Percentiles rank a stretch among this genome's conserved stretches.
phyloP scores from a whole-genome alignment of 1,284 basidiomycete genomes.

The Rhodotorula sp. region DNA sequence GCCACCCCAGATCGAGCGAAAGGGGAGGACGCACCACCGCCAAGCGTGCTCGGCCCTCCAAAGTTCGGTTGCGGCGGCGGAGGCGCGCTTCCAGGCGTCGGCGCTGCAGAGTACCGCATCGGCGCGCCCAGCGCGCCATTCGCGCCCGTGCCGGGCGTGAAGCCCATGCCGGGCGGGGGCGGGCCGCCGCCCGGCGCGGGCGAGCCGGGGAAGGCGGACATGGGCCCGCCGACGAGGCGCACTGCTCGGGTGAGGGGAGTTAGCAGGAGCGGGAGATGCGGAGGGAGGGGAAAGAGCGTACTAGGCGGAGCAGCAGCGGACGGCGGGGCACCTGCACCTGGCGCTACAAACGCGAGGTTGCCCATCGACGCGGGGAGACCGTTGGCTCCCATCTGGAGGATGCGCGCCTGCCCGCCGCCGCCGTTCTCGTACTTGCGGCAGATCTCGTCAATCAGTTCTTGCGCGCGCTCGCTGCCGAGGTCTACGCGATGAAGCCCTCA shows the following conservation, averaged over 20 bases:
- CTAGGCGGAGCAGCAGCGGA: slow-evolving; percentile 1
- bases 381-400: slow-evolving; percentile 27
- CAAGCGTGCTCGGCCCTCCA: slow-evolving; percentile 49
- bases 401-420: slow-evolving; percentile 35
- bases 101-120: slow-evolving; percentile 8
- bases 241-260: neutral
- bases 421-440: slow-evolving; percentile 75
- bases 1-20: no score
- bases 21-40: slow-evolving; percentile 38
- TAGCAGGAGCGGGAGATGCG: no score
- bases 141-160: neutral
- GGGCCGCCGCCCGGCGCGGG: slow-evolving; percentile 1
- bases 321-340: slow-evolving; percentile 67
- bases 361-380: slow-evolving; percentile 38
- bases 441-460: slow-evolving; percentile 94
- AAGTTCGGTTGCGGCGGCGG: slow-evolving; percentile 33
- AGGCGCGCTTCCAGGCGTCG: slow-evolving; percentile 50
- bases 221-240: slow-evolving; percentile 25
- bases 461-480: slow-evolving; percentile 92
- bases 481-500: slow-evolving; percentile 57
- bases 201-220: slow-evolving; percentile 2
- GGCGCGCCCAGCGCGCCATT: neutral
- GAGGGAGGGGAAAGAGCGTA: neutral
- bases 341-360: slow-evolving; percentile 33
- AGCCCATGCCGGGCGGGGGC: slow-evolving; percentile 1